Conservation (phyloP, 2,329 filamentous ascomycete species). For the Colletotrichum horii region DNA sequence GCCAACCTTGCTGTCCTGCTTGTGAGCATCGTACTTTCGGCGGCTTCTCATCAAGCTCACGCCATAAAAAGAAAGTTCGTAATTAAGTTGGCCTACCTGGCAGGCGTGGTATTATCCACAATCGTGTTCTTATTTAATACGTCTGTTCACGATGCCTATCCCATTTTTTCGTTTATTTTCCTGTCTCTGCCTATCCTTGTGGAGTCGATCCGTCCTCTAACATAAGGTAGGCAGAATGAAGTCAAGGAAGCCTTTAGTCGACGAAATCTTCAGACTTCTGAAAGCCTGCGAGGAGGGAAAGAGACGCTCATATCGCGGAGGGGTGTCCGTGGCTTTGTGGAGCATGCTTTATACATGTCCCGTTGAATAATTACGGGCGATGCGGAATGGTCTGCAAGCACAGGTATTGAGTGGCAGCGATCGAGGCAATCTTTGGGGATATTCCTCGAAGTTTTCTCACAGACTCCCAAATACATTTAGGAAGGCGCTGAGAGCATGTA, state of each 20-base stretch:
- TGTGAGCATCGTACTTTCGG: not conserved
- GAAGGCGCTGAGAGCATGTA: fast-evolving
- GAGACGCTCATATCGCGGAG: not conserved
- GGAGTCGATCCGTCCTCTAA: not conserved
- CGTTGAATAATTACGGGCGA: not conserved
- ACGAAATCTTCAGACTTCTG: not conserved
- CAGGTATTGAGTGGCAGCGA: fast-evolving
- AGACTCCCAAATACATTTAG: not conserved
- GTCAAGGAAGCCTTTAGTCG: not conserved
- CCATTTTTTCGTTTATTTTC: not conserved
- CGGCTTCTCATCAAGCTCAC: not conserved
- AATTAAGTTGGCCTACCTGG: not conserved
- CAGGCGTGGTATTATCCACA: not conserved
- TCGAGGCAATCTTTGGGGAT: not conserved
- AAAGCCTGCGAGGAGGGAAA: not conserved
- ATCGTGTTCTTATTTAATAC: not conserved
- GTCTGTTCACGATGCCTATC: not conserved
- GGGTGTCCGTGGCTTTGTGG: not conserved
- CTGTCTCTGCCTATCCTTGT: not conserved
- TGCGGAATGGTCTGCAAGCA: not conserved
- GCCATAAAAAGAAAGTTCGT: not conserved
- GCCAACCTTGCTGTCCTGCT: not conserved
- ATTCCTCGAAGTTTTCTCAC: not conserved
- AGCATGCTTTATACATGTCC: not conserved
- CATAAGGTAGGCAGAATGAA: not conserved